phyloP scores from a whole-genome alignment of 495 filamentous ascomycete species.

The Podospora sp. region DNA sequence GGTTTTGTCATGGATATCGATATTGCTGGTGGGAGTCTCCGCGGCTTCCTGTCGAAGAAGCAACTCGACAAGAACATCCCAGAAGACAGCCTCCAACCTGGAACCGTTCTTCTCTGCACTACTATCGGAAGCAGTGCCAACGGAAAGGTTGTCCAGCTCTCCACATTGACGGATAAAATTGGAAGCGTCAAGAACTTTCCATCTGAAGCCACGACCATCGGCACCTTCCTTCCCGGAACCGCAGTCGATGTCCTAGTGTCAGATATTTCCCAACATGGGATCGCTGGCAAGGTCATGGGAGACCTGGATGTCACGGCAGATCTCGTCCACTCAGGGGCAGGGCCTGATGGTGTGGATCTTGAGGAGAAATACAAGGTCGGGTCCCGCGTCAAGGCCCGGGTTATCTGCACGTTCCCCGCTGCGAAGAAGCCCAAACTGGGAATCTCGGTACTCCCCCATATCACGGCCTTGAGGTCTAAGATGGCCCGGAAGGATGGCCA shows the following conservation, averaged over 20 bases:
- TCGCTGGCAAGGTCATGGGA: constrained; percentile 86
- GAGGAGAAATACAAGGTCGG: constrained; percentile 75
- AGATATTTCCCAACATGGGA: constrained; percentile 61
- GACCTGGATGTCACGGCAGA: constrained; percentile 87
- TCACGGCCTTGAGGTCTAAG: constrained; percentile 65
- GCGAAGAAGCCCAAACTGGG: constrained; percentile 80
- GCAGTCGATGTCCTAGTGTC: constrained; percentile 83
- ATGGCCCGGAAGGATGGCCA: constrained; percentile 32
- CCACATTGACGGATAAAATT: constrained; percentile 69
- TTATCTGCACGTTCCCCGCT: constrained; percentile 81
- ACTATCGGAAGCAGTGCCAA: constrained; percentile 74
- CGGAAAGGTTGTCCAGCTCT: constrained; percentile 84
- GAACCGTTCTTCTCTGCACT: constrained; percentile 80
- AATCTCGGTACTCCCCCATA: constrained; percentile 82
- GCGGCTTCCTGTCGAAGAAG: constrained; percentile 87
- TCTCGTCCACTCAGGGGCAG: constrained; percentile 79
- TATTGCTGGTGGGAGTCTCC: constrained; percentile 64
- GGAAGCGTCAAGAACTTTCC: constrained; percentile 70
- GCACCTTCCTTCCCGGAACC: constrained; percentile 86
- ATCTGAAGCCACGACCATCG: constrained; percentile 77
- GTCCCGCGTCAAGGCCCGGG: constrained; percentile 79
- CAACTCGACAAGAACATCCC: constrained; percentile 70
- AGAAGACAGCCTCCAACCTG: constrained; percentile 62
- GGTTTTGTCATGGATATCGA: constrained; percentile 92
- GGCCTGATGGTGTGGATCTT: constrained; percentile 63